Evolutionary conservation across 202 grass and related monocot genomes (phyloP).

Genomic region (Cymbopogon flexuosus): DNA sequence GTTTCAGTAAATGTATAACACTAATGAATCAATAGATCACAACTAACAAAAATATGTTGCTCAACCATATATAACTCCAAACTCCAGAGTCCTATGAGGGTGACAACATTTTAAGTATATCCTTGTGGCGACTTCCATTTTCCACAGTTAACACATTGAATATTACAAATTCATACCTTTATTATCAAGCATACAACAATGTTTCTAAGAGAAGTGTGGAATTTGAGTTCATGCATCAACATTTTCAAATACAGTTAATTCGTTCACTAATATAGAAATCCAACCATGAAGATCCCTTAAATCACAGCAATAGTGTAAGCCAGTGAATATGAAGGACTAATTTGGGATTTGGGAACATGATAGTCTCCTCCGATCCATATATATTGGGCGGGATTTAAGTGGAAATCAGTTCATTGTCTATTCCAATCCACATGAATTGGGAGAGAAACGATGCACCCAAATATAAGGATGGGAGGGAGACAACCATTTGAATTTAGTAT

Average conservation of each 20-base stretch:
- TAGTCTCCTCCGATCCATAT: neutral
- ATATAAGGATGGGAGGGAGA: too few species aligned
- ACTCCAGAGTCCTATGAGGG: neutral
- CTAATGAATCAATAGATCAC: neutral
- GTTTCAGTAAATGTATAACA: conserved; percentile 2
- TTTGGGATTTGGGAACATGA: neutral
- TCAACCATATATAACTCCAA: neutral
- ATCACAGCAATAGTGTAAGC: neutral
- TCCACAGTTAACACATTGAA: neutral
- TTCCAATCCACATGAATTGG: neutral
- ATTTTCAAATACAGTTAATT: neutral
- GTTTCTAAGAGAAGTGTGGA: neutral
- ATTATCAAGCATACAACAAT: neutral
- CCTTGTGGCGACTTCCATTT: neutral
- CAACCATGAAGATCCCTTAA: conserved; percentile 9
- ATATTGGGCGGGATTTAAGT: neutral
- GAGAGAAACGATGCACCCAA: neutral
- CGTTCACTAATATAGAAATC: neutral
- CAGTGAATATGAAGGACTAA: neutral
- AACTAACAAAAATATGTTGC: neutral
- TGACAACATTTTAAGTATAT: neutral
- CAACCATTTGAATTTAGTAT: neutral
- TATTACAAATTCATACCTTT: neutral
- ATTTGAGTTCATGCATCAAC: neutral
- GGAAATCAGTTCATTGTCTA: neutral